Conservation (phyloP, 179 eudicot genomes). For the Beta corolliflora region DNA sequence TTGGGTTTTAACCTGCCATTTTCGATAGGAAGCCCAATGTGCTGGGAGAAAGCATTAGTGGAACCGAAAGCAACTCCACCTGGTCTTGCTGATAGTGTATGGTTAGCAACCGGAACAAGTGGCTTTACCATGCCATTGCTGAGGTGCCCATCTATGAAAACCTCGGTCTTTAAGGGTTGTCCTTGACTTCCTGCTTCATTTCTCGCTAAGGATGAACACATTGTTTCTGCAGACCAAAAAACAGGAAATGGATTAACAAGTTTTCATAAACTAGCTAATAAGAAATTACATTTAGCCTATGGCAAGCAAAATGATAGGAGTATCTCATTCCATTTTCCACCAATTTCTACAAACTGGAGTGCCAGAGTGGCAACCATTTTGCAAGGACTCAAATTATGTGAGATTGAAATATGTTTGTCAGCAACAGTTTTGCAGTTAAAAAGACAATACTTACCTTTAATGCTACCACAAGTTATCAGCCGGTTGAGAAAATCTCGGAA, state of each 20-base stretch:
- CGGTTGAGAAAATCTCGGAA: slow-evolving; percentile 45
- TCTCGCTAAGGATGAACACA: slow-evolving; percentile 34
- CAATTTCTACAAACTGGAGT: not conserved
- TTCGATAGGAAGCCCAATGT: not conserved
- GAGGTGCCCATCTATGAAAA: slow-evolving; percentile 9
- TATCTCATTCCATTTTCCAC: not conserved
- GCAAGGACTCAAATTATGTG: not conserved
- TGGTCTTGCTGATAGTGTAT: slow-evolving; percentile 24
- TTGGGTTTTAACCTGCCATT: slow-evolving; percentile 31
- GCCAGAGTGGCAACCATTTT: too few relatives aligned
- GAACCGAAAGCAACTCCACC: slow-evolving; percentile 19
- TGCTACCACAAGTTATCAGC: slow-evolving; percentile 47
- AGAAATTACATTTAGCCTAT: not conserved
- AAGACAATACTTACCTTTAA: slow-evolving; percentile 32
- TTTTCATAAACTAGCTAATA: not conserved
- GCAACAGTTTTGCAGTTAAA: not conserved
- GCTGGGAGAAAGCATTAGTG: slow-evolving; percentile 18
- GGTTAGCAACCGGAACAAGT: slow-evolving; percentile 24
- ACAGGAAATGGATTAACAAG: not conserved
- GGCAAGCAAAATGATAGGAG: not conserved
- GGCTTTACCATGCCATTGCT: slow-evolving; percentile 31
- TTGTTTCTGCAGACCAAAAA: slow-evolving; percentile 33
- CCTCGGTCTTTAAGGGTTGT: slow-evolving; percentile 17
- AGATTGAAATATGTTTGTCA: not conserved
- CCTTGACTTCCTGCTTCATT: slow-evolving; percentile 27